These are phyloP conservation scores for Fusarium mundagurra DNA, from an alignment of 2,329 filamentous ascomycete species.

Conservation along the genomic window DNA sequence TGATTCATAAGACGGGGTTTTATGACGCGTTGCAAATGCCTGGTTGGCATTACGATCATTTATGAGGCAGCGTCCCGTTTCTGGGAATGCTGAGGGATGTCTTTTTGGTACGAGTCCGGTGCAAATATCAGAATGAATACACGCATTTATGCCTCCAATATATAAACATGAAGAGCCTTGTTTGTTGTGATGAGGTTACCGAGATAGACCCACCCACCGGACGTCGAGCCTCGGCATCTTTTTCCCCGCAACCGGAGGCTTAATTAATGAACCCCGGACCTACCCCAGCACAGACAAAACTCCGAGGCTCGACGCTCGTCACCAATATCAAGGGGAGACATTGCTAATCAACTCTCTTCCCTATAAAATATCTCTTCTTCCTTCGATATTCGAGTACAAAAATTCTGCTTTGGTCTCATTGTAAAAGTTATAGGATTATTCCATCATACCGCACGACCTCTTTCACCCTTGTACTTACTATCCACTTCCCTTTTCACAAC, in stretches of 20 bases:
- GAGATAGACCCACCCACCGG: conserved; percentile 34
- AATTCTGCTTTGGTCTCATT: not conserved
- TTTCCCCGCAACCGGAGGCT: conserved; percentile 43
- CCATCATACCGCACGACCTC: not conserved
- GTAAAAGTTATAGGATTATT: not conserved
- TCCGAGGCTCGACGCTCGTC: conserved; percentile 30
- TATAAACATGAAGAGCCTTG: not conserved
- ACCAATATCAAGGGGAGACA: conserved; percentile 16
- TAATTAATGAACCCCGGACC: conserved; percentile 26
- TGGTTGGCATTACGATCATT: not conserved
- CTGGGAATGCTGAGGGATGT: not conserved
- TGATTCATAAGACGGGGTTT: not conserved
- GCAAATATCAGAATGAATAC: not conserved
- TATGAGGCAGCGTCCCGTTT: not conserved
- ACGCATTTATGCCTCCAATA: not conserved
- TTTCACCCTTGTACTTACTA: not conserved
- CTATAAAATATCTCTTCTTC: conserved; percentile 20
- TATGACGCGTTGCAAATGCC: not conserved
- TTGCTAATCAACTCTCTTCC: conserved; percentile 6
- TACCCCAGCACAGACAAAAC: conserved; percentile 25
- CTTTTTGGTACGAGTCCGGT: not conserved
- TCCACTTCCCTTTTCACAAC: not conserved
- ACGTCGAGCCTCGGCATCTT: conserved; percentile 43
- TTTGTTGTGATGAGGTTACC: conserved; percentile 3
- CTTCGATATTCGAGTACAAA: not conserved